Evolutionary conservation across 371 early-diverging fungal species (phyloP).

Genomic region (Fennellomyces sp.): DNA sequence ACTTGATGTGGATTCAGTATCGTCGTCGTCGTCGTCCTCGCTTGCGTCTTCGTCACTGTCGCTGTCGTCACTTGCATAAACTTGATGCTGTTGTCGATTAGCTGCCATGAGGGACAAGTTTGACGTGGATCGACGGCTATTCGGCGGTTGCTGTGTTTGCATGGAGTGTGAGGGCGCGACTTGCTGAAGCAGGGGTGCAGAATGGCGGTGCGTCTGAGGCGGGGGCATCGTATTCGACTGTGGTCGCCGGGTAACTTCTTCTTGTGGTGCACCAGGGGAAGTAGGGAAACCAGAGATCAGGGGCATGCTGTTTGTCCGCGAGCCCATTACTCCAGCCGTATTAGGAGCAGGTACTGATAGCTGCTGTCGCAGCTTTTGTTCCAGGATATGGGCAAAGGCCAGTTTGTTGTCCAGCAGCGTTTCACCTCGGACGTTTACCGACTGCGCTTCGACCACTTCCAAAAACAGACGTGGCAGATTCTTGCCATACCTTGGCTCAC

Average conservation of each 20-base stretch:
- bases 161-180: background rate
- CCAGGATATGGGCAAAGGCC: slow-evolving; percentile 27
- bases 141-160: background rate
- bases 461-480: slow-evolving; percentile 27
- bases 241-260: too few relatives aligned
- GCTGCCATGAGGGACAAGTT: background rate
- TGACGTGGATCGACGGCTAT: background rate
- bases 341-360: slow-evolving; percentile 5
- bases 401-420: slow-evolving; percentile 33
- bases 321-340: slow-evolving; percentile 8
- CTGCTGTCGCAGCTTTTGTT: slow-evolving; percentile 16
- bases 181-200: slow-evolving; percentile 4
- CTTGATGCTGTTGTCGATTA: slow-evolving; percentile 1
- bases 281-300: slow-evolving; percentile 12
- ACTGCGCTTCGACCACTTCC: slow-evolving; percentile 25
- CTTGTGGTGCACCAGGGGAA: background rate
- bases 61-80: slow-evolving; percentile 25
- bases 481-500: slow-evolving; percentile 8
- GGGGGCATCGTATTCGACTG: background rate
- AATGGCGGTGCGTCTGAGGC: background rate
- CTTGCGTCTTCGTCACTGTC: slow-evolving; percentile 27
- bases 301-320: slow-evolving; percentile 15
- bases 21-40: slow-evolving; percentile 31
- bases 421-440: slow-evolving; percentile 23
- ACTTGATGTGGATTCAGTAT: slow-evolving; percentile 7